phyloP scores from a whole-genome alignment of 129 eudicot genomes.

The Helichrysum umbraculigerum region DNA sequence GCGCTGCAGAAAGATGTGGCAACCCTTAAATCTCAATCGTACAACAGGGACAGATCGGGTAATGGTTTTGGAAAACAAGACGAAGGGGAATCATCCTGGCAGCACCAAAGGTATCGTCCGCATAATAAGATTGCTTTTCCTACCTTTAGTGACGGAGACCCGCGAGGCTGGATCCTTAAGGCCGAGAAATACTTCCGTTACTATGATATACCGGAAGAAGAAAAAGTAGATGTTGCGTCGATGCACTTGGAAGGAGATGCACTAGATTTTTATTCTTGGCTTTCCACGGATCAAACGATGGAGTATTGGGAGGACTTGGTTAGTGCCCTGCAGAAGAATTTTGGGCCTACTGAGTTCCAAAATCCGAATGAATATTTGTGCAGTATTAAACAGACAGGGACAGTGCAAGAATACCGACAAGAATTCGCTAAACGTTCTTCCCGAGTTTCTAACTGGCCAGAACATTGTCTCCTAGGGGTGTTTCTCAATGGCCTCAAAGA shows the following conservation, averaged over 20 bases:
- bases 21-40: not conserved
- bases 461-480: slow-evolving; percentile 9
- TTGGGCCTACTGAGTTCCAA: slow-evolving; percentile 14
- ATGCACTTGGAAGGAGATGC: slow-evolving; percentile 31
- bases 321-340: slow-evolving; percentile 3
- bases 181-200: slow-evolving; percentile 16
- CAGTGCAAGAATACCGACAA: slow-evolving; percentile 6
- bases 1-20: not conserved
- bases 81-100: slow-evolving; percentile 7
- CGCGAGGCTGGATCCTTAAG: slow-evolving; percentile 16
- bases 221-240: not conserved
- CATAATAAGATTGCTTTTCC: slow-evolving; percentile 12
- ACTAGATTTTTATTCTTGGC: slow-evolving; percentile 18
- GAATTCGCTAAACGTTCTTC: too few relatives aligned
- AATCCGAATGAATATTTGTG: slow-evolving; percentile 16
- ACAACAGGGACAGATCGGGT: not conserved
- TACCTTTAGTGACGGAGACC: slow-evolving; percentile 15
- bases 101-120: not conserved
- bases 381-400: slow-evolving; percentile 6
- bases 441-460: too few relatives aligned
- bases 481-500: slow-evolving; percentile 18
- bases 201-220: too few relatives aligned
- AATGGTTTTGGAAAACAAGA: not conserved
- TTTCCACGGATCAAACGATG: not conserved
- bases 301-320: slow-evolving; percentile 24